Conservation (phyloP, 805 yeast species). For the Priceomyces castillae region DNA sequence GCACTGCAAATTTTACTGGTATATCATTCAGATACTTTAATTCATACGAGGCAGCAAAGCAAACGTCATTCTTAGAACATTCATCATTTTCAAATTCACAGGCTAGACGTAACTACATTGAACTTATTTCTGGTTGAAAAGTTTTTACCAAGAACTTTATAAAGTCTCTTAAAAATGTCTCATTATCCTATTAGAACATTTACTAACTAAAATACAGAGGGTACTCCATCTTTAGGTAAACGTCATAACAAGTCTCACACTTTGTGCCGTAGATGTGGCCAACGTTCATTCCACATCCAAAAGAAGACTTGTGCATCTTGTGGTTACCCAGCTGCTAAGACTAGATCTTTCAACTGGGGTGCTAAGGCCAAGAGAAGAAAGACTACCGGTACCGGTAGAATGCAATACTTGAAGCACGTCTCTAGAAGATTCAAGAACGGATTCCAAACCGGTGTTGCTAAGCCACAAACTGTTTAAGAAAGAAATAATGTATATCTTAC, state of each 20-base stretch:
- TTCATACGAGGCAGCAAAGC: no score
- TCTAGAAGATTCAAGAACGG: slow-evolving; percentile 98
- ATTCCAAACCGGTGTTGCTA: slow-evolving; percentile 86
- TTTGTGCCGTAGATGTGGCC: slow-evolving; percentile 98
- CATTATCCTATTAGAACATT: background rate
- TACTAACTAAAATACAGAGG: slow-evolving; percentile 52
- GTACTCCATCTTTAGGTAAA: slow-evolving; percentile 99
- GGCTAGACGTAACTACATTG: no score
- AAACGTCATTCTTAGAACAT: no score
- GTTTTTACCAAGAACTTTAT: background rate
- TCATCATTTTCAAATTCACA: no score
- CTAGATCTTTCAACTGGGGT: slow-evolving; percentile 99
- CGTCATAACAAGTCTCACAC: slow-evolving; percentile 99
- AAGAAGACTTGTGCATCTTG: slow-evolving; percentile 98
- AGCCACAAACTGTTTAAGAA: slow-evolving; percentile 61
- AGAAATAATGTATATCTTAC: slow-evolving; percentile 4
- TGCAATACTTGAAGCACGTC: slow-evolving; percentile 95
- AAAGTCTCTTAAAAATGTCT: no score
- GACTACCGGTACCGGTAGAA: slow-evolving; percentile 99
- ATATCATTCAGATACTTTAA: no score
- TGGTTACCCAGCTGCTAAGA: slow-evolving; percentile 99
- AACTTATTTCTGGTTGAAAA: no score
- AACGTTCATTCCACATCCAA: slow-evolving; percentile 98
- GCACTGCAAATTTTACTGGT: no score
- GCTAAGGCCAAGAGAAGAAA: slow-evolving; percentile 98